Evolutionary conservation across 768 basidiomycete species (phyloP), one percentile per base, ranked within the genome.

Genomic region (Hortiboletus flavorubellus): DNA sequence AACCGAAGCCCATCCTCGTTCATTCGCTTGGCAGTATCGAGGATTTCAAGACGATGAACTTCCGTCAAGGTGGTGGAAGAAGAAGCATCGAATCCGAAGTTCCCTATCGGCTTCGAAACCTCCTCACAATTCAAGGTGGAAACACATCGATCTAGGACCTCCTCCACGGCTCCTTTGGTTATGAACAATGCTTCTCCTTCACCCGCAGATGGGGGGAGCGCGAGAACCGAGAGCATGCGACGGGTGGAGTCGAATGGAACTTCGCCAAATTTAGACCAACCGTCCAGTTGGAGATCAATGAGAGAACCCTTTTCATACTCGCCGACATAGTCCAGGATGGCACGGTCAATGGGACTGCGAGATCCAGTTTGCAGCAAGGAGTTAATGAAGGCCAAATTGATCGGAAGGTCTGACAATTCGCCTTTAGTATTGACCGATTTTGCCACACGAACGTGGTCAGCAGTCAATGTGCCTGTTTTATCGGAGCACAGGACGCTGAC

Each of bases 401-500:
- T 51, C 5, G 65, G 70, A 41, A 68, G 61, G 29, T 57, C 62
- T 2, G 68, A 64, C 14, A 49, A 23, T 54, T 64, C 64, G 41
- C 68, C 66, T 40, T 42, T 48, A 38, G 21, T 29, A 21, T 66
- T 49, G 4, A 70, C 58, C 51, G 59, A 71, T 63, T 57, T 70
- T 49, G 57, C 75, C 68, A 51, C 72, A 50, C 79, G 76, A 68
- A 72, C 68, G 18, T 61, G 60, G 55, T 70, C 69, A 38, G 65
- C 68, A 9, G 81, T 82, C 31, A 82, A 65, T 15, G 85, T 87
- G 26, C 85, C 85, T 1, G 85, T 87, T 67, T 86, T 86, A 67
- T 87, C 85, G 23, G 81, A 83, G 64, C 84, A 86, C 49, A 78
- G 64, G 46, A 77, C 63, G 51, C 70, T 73, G 29, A 86, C 82